Evolutionary conservation across 768 basidiomycete genomes (phyloP).

Genomic region (Trichaptum fuscoviolaceum): DNA sequence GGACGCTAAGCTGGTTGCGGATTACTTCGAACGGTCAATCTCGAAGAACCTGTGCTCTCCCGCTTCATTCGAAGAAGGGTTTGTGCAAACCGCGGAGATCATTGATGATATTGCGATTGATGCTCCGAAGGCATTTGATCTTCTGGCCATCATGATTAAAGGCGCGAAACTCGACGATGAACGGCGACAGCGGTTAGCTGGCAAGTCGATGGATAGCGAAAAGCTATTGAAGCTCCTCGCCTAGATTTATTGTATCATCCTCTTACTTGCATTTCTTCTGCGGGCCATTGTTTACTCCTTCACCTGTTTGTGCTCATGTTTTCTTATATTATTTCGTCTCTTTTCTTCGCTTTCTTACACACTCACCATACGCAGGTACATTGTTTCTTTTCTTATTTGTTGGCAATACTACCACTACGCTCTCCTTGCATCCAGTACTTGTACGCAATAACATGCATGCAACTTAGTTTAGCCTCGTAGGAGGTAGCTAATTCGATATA

Average conservation of each 20-base stretch:
- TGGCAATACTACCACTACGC: neutral
- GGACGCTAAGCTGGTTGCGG: conserved; percentile 72
- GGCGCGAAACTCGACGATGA: conserved; percentile 63
- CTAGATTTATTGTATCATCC: conserved; percentile 31
- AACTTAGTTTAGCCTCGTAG: neutral
- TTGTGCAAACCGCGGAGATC: conserved; percentile 61
- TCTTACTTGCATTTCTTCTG: conserved; percentile 9
- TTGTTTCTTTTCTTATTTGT: neutral
- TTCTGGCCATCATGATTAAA: conserved; percentile 71
- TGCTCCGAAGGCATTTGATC: conserved; percentile 77
- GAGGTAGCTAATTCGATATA: neutral
- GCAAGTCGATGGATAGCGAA: conserved; percentile 56
- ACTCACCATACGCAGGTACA: neutral
- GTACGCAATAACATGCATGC: conserved; percentile 5
- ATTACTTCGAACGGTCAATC: conserved; percentile 62
- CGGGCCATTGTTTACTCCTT: neutral
- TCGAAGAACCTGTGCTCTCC: conserved; percentile 55
- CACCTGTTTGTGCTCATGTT: neutral
- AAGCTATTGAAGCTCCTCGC: conserved; percentile 55
- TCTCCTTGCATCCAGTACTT: conserved; percentile 2
- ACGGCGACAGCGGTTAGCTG: conserved; percentile 47
- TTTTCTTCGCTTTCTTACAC: neutral
- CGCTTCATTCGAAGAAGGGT: conserved; percentile 69
- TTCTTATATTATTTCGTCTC: neutral
- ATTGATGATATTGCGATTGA: conserved; percentile 90